Evolutionary conservation across 176 grass and related monocot genomes (phyloP), one percentile per base, ranked within the genome.

Genomic region (Metroxylon sagu): DNA sequence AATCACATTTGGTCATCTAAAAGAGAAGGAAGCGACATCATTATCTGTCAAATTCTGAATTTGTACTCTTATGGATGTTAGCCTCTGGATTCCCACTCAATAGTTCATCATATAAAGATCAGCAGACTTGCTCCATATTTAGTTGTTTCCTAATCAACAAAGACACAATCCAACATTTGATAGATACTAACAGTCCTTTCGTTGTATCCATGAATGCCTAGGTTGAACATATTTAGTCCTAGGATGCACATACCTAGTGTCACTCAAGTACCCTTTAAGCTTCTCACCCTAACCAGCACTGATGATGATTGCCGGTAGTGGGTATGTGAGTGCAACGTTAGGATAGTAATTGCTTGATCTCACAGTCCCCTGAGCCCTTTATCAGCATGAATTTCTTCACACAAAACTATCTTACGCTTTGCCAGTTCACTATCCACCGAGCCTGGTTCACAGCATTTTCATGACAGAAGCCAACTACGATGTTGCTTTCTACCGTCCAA

Each of bases 1-100:
- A 49, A 85, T 69, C 16, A 61, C 3, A 61, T 85, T 85, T 25
- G 83, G 77, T 2, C 83, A 72, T 56, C 77, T 69, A 14, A 73
- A 85, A 4, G 83, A 80, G 64, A 80, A 80, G 0, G 73, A 69
- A 5, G 68, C 83, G 1, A 49, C 30, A 7, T 25, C 18, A 0
- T 77, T 77, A 53, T 73, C 83, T 4, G 65, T 26, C 1, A 59
- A 16, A 49, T 77, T 28, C 5, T 0, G 31, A 1, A 57, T 48
- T 0, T 39, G 6, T 74, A 39, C 63, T 66, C 18, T 29, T 64
- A 16, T 29, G 18, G 29, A 80, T 77, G 16, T 70, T 80, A 0
- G 48, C 83, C 63, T 77, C 54, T 14, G 77, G 62, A 60, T 76
- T 64, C 1, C 72, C 76, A 55, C 54, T 30, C 27, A 80, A 8